Base-by-base conservation (phyloP, 2,329 filamentous ascomycete species). In the Aspergillus fischeri region DNA sequence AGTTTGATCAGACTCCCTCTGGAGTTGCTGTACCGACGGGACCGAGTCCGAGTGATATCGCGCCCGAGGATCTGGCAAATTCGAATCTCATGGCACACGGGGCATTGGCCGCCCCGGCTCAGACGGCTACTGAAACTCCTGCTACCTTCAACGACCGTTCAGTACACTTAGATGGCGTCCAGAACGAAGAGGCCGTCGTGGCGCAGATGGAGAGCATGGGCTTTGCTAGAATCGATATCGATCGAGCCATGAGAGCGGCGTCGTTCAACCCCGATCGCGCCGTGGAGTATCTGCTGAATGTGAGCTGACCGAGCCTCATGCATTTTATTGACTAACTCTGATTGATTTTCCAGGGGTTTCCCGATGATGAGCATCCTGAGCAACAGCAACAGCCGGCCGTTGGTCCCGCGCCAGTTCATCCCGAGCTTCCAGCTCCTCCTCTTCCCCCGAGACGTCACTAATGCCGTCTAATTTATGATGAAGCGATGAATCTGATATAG, bases 41-140 rank as follows among this genome's bases (percentile, higher is more conserved):
- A 2, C 56, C 53, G 17, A 58, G 49, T n/a, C 56, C 56, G 8
- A 58, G 56, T 3, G 56, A 58, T 47, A 41, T 52, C 9, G 41
- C 42, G 2, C 32, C 44, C 8, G 49, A 41, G 24, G 49, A 58
- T 4, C 25, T 55, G 20, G 41, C 49, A 1, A 6, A 49, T 38
- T 17, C 32, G 14, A 38, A 38, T 17, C 32, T 38, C 14, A 38
- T 38, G 14, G 32, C 32, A n/a, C 32, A 38, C 2, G 32, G 32
- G 5, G 32, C 32, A 17, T 38, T 38, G 32, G 14, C 6, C 14
- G 6, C 5, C 7, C 32, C 14, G 10, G 10, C 14, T 17, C 32
- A 38, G 32, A 38, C 5, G 14, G 5, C 32, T 17, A 7, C 32
- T 6, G 32, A 7, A 17, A 38, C 32, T 0, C 7, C 32, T 38